Evolutionary conservation across 495 filamentous ascomycete genomes (phyloP).

Genomic region (Parathielavia appendiculata): DNA sequence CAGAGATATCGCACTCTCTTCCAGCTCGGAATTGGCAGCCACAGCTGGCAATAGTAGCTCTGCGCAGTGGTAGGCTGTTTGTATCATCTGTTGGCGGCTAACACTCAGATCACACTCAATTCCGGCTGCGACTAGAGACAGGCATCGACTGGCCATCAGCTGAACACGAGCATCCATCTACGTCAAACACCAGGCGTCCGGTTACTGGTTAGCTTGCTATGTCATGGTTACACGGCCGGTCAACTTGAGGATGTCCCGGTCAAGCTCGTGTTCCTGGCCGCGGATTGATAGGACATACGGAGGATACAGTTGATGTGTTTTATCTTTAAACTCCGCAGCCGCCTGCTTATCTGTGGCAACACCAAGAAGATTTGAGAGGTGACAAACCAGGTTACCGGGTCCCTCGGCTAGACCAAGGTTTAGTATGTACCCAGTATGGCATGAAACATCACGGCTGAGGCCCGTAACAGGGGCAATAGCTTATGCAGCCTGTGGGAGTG

Average conservation of each 20-base stretch:
- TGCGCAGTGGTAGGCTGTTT: neutral
- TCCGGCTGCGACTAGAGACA: neutral
- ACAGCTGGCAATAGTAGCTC: too few species aligned
- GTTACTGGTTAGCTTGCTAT: neutral
- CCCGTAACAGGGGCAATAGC: too few species aligned
- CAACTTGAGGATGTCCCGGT: neutral
- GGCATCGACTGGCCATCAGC: neutral
- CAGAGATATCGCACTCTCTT: neutral
- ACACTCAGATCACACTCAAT: neutral
- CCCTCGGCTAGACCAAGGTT: neutral
- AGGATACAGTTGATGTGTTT: neutral
- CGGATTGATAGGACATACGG: neutral
- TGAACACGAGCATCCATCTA: too few species aligned
- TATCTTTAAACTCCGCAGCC: neutral
- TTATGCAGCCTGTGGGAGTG: too few species aligned
- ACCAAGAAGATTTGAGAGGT: neutral
- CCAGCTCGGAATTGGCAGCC: too few species aligned
- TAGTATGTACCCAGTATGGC: neutral
- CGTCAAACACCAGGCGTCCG: neutral
- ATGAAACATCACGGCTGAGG: too few species aligned
- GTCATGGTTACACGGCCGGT: constrained; percentile 10
- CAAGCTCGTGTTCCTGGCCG: neutral
- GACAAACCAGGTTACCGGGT: neutral
- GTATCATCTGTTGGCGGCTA: neutral
- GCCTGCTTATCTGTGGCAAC: neutral